These are phyloP conservation scores for Phaseolus lunatus DNA, from an alignment of 306 rosid species.

Conservation along the genomic window DNA sequence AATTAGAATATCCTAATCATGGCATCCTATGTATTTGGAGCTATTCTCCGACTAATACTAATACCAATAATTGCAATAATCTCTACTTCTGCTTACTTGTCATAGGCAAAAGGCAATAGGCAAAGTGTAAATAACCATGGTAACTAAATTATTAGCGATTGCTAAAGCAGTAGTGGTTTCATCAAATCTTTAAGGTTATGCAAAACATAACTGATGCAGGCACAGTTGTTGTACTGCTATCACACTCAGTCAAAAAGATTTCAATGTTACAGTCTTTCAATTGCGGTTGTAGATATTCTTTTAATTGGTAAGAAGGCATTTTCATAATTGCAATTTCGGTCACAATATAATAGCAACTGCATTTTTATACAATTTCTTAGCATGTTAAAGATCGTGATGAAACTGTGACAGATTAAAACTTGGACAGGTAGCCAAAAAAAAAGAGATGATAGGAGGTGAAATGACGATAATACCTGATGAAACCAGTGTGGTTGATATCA, in stretches of 20 bases:
- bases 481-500: constrained; percentile 72
- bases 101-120: neutral
- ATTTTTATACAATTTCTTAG: too few species aligned
- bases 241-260: neutral
- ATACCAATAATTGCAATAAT: neutral
- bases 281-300: neutral
- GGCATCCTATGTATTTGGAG: constrained; percentile 16
- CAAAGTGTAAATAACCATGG: neutral
- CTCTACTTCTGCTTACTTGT: neutral
- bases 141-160: neutral
- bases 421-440: neutral
- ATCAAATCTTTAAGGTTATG: neutral
- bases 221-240: neutral
- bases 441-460: neutral
- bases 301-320: neutral
- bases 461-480: constrained; percentile 59
- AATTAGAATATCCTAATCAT: constrained; percentile 36
- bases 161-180: neutral
- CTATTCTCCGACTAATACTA: neutral
- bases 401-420: too few species aligned
- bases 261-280: neutral
- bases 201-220: neutral
- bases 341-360: too few species aligned
- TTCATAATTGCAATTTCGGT: neutral
- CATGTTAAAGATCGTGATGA: too few species aligned